Conservation (phyloP, 148 eudicot species). For the Silene conica region DNA sequence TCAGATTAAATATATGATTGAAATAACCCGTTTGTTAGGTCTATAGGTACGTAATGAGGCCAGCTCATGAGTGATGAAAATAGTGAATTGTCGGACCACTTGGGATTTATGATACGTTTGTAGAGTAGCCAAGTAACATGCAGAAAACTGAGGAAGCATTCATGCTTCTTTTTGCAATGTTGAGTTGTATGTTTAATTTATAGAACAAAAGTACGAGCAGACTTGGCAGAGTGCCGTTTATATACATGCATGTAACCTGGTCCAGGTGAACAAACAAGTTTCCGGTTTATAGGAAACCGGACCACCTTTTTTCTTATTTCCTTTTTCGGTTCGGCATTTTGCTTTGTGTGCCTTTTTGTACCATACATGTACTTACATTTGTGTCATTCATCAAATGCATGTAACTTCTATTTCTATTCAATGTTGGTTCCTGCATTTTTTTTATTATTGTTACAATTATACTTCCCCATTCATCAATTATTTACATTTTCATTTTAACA, state of each 20-base stretch:
- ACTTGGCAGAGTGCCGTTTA: no score
- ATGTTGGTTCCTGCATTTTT: no score
- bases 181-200: slow-evolving; percentile 20
- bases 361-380: not conserved
- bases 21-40: no score
- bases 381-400: not conserved
- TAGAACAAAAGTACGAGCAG: not conserved
- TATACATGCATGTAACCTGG: not conserved
- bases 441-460: no score
- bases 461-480: no score
- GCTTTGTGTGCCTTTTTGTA: slow-evolving; percentile 14
- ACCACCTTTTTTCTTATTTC: slow-evolving; percentile 22
- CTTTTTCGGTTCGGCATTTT: slow-evolving; percentile 14
- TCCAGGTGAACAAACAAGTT: slow-evolving; percentile 19
- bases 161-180: not conserved
- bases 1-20: no score
- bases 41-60: not conserved
- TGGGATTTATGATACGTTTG: not conserved
- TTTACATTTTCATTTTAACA: no score
- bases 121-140: slow-evolving; percentile 1
- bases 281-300: slow-evolving; percentile 16
- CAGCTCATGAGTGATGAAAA: not conserved
- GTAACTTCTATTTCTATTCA: no score
- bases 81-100: not conserved
- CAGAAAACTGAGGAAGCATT: slow-evolving; percentile 11